Evolutionary conservation across 208 protist species (phyloP).

Genomic region (Crithidia fasciculata): DNA sequence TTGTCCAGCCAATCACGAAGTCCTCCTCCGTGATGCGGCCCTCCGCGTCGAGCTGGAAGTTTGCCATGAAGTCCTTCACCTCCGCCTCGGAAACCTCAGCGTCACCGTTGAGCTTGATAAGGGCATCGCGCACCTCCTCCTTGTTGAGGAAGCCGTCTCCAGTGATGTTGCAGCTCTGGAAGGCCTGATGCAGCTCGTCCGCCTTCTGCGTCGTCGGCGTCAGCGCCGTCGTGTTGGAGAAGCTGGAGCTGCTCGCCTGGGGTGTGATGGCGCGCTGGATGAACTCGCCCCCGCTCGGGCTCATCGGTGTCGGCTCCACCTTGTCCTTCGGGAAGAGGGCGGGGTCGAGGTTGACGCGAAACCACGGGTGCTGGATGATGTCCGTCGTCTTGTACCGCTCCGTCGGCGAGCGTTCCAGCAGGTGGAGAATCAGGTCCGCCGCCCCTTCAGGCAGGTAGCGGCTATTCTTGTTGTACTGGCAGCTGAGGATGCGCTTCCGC

Average conservation of each 20-base stretch:
- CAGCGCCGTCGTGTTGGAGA: constrained; percentile 20
- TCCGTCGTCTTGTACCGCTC: constrained; percentile 75
- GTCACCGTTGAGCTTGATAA: constrained; percentile 88
- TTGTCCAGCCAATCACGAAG: constrained; percentile 84
- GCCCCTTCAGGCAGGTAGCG: constrained; percentile 72
- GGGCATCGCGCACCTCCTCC: constrained; percentile 85
- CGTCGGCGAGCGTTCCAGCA: constrained; percentile 70
- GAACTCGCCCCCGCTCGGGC: constrained; percentile 54
- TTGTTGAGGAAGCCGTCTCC: constrained; percentile 78
- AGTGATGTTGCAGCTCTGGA: constrained; percentile 79
- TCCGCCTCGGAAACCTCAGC: constrained; percentile 67
- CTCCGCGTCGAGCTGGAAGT: constrained; percentile 76
- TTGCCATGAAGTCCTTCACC: constrained; percentile 79
- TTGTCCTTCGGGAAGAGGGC: constrained; percentile 65
- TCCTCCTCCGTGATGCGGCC: constrained; percentile 88
- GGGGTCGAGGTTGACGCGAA: constrained; percentile 74
- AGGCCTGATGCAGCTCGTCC: constrained; percentile 74
- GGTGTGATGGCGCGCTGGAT: constrained; percentile 72
- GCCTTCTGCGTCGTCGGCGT: constrained; percentile 48
- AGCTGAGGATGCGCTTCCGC: constrained; percentile 84
- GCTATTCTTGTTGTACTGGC: constrained; percentile 86
- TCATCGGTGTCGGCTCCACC: constrained; percentile 33
- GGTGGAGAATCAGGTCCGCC: constrained; percentile 76
- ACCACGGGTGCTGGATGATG: constrained; percentile 84
- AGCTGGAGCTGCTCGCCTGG: constrained; percentile 31